Base-by-base conservation (phyloP, 1,139 yeast species). In the Lodderomyces parapsilosis region DNA sequence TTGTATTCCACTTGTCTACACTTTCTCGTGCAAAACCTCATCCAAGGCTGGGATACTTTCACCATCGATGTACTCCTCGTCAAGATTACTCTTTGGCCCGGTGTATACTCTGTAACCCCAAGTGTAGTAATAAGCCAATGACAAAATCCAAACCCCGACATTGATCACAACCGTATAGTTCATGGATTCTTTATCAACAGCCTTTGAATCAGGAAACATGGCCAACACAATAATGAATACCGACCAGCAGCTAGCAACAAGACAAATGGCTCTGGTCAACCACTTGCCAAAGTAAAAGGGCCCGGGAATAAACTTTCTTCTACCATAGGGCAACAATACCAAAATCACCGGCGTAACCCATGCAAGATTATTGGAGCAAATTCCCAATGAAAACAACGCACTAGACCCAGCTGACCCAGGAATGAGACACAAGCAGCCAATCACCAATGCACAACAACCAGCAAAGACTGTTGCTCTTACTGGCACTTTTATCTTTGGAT, bases 341-440 rank as follows among this genome's bases (percentile, higher is more conserved):
- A 74, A 58, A 5, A 74, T 53, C 4, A 32, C 77, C 69, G 39
- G 76, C 22, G 19, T 19, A 9, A 18, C 33, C 43, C 33, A 43
- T 19, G 66, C 66, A 54, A 64, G 63, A 51, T 53, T 62, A 56
- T 71, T 76, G 22, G 78, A 72, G 34, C 74, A 68, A 43, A 76
- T 69, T 17, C 73, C 77, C 44, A 76, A 74, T 1, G 79, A 73
- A 56, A 75, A 75, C 41, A 76, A 65, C 11, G 81, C 80, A 48
- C 65, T 64, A 2, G 87, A 76, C 43, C 62, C 74, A 28, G 88
- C 88, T n/a, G 79, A 69, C 5, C 73, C 49, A 41, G 82, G 81
- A 38, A 81, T 80, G 39, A 83, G 63, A 50, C n/a, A 81, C 78
- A 45, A 83, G 62, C 40, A 80, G n/a, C 87, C 88, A 23, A 83